phyloP scores from a whole-genome alignment of 164 flowering plant genomes.

The Berberis vulgaris region DNA sequence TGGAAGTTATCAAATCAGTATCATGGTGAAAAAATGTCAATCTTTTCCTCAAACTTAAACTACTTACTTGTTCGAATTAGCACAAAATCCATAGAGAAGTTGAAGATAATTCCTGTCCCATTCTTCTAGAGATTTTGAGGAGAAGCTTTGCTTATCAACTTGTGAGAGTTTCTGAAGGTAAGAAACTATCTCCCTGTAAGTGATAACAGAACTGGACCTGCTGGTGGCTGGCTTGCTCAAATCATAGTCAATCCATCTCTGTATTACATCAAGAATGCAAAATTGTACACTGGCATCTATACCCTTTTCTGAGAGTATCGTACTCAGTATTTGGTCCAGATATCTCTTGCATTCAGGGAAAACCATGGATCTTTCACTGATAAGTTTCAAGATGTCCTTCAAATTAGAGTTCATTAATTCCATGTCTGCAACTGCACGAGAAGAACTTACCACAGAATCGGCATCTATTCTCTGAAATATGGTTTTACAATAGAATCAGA shows the following conservation, averaged over 20 bases:
- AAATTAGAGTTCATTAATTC: slow-evolving; percentile 67
- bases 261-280: slow-evolving; percentile 76
- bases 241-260: slow-evolving; percentile 90
- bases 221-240: slow-evolving; percentile 40
- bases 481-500: neutral
- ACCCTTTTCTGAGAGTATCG: slow-evolving; percentile 79
- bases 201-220: slow-evolving; percentile 45
- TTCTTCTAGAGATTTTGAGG: slow-evolving; percentile 47
- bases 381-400: slow-evolving; percentile 72
- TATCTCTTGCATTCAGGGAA: slow-evolving; percentile 72
- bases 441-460: slow-evolving; percentile 82
- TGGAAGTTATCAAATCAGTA: slow-evolving; percentile 4
- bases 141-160: slow-evolving; percentile 76
- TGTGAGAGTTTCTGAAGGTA: slow-evolving; percentile 95
- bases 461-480: slow-evolving; percentile 82
- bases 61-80: slow-evolving; percentile 74
- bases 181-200: slow-evolving; percentile 74
- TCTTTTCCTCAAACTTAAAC: neutral
- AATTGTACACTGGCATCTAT: slow-evolving; percentile 85
- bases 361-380: slow-evolving; percentile 79
- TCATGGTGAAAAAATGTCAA: neutral
- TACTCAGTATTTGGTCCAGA: slow-evolving; percentile 55
- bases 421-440: slow-evolving; percentile 78
- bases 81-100: slow-evolving; percentile 91
- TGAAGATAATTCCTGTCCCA: slow-evolving; percentile 94